Evolutionary conservation across 495 filamentous ascomycete species (phyloP).

Genomic region (Coniosporium apollinis): DNA sequence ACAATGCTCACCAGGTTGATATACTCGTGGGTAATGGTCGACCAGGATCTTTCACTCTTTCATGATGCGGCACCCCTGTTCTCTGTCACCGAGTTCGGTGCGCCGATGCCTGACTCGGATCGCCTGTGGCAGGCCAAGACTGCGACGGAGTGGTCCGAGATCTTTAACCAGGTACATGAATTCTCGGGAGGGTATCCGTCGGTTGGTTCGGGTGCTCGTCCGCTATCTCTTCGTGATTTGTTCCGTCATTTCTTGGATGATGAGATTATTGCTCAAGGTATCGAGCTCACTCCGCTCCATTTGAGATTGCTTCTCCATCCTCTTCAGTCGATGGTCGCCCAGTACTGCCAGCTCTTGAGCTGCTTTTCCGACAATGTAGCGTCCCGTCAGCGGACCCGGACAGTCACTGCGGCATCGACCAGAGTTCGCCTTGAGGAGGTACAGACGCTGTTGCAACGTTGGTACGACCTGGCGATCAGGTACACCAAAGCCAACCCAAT

Average conservation of each 20-base stretch:
- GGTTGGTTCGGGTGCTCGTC: constrained; percentile 25
- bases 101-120: constrained; percentile 40
- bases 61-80: constrained; percentile 41
- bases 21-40: constrained; percentile 50
- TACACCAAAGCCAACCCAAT: constrained; percentile 21
- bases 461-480: constrained; percentile 35
- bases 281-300: constrained; percentile 23
- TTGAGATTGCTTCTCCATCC: constrained; percentile 25
- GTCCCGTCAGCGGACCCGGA: constrained; percentile 20
- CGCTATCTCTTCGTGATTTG: constrained; percentile 36
- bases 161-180: constrained; percentile 33
- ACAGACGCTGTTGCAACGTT: constrained; percentile 36
- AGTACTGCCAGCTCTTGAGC: constrained; percentile 24
- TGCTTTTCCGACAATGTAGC: constrained; percentile 23
- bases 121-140: constrained; percentile 32
- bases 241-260: constrained; percentile 33
- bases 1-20: constrained; percentile 27
- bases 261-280: constrained; percentile 22
- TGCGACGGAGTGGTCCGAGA: constrained; percentile 28
- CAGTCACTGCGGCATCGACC: constrained; percentile 34
- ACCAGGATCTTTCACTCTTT: constrained; percentile 48
- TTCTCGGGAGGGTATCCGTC: constrained; percentile 24
- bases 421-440: constrained; percentile 35
- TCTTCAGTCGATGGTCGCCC: constrained; percentile 22
- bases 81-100: constrained; percentile 37